These are phyloP conservation scores for Megacollybia marginata DNA, from an alignment of 768 basidiomycete genomes.

Conservation along the genomic window DNA sequence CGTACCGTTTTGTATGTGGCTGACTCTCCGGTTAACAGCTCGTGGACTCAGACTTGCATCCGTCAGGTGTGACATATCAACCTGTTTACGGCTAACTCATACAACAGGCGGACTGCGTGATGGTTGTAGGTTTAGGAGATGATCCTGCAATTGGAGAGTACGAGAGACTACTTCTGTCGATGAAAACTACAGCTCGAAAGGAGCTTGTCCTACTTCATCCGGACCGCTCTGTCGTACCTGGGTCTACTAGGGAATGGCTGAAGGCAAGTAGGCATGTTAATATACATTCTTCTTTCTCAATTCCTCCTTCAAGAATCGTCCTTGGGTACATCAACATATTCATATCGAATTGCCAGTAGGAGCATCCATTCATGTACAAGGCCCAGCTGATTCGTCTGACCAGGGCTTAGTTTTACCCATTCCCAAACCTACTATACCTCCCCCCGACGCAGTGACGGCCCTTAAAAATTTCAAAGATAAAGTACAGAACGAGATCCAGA, in stretches of 20 bases:
- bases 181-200: conserved; percentile 98
- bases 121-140: conserved; percentile 92
- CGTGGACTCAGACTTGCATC: conserved; percentile 98
- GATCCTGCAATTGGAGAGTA: conserved; percentile 90
- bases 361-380: conserved; percentile 4
- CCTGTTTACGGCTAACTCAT: neutral
- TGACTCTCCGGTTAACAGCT: conserved; percentile 88
- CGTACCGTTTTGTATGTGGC: conserved; percentile 93
- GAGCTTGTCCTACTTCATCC: conserved; percentile 93
- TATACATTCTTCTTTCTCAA: neutral
- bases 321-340: conserved; percentile 94
- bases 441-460: conserved; percentile 77
- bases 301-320: conserved; percentile 56
- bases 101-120: conserved; percentile 78
- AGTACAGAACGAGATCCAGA: conserved; percentile 84
- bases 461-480: conserved; percentile 90
- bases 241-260: conserved; percentile 93
- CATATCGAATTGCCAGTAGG: conserved; percentile 85
- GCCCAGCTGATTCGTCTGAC: conserved; percentile 6
- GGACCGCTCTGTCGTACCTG: conserved; percentile 80
- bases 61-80: conserved; percentile 53
- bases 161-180: conserved; percentile 84
- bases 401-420: conserved; percentile 68
- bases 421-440: conserved; percentile 47
- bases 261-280: conserved; percentile 44